Percentiles rank a stretch among this genome's conserved stretches.
phyloP scores from a whole-genome alignment of 2,329 filamentous ascomycete species.

The Verticillium klebahnii region DNA sequence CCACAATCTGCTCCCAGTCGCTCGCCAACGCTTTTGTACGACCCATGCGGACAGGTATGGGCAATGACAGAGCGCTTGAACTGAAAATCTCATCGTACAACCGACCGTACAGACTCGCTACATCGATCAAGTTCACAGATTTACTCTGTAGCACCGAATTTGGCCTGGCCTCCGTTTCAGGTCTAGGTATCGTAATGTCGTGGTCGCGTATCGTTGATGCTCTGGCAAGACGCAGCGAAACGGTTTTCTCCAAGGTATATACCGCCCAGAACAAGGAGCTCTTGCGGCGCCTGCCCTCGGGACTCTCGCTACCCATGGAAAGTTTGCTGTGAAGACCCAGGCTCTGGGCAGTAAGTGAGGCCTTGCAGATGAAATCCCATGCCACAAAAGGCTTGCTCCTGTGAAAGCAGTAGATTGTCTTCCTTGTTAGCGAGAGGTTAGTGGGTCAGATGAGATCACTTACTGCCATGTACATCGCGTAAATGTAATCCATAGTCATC shows the following conservation, averaged over 20 bases:
- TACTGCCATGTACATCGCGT: no score
- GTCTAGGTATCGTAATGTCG: constrained; percentile 17
- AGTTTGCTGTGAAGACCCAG: constrained; percentile 15
- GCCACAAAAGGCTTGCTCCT: constrained; percentile 13
- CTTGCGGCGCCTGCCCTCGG: constrained; percentile 8
- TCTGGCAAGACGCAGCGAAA: constrained; percentile 19
- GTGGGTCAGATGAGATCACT: no score
- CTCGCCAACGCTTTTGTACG: background rate
- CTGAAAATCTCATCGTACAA: constrained; percentile 24
- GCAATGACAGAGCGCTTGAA: constrained; percentile 14
- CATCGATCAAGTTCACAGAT: background rate
- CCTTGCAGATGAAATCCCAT: constrained; percentile 17
- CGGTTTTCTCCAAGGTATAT: constrained; percentile 18
- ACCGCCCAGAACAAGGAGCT: constrained; percentile 19
- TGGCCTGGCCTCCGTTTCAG: background rate
- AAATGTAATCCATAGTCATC: constrained; percentile 7
- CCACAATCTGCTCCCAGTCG: background rate
- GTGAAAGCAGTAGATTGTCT: constrained; percentile 16
- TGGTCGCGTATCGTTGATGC: constrained; percentile 19
- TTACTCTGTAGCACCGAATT: no score
- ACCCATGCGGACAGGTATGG: background rate
- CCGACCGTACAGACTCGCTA: constrained; percentile 14
- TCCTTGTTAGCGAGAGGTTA: background rate
- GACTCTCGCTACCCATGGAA: background rate
- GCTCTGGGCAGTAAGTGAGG: constrained; percentile 13